These are phyloP conservation scores for Erythrophleum ivorense DNA, from an alignment of 331 rosid species.

Conservation along the genomic window DNA sequence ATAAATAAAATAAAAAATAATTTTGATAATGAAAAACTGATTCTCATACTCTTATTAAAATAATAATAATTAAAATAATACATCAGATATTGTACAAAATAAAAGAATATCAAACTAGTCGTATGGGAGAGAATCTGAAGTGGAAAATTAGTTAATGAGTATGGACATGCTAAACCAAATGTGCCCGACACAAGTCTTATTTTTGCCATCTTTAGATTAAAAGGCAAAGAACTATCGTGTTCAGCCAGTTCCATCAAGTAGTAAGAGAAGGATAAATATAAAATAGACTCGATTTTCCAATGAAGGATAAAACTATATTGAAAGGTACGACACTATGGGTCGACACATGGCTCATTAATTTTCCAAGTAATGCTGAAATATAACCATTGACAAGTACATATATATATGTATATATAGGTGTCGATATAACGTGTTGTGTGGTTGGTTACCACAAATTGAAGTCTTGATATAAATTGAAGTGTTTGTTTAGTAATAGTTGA, in stretches of 20 bases:
- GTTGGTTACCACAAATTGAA: neutral
- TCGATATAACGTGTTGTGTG: neutral
- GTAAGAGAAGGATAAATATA: neutral
- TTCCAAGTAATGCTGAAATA: neutral
- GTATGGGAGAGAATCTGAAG: neutral
- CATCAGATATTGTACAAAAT: too few species aligned
- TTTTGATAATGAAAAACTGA: too few species aligned
- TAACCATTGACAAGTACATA: neutral
- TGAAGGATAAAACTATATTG: neutral
- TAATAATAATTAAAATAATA: too few species aligned
- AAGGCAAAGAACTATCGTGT: neutral
- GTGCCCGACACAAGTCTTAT: neutral
- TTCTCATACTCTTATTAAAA: too few species aligned
- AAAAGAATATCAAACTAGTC: too few species aligned
- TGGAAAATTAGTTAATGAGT: neutral
- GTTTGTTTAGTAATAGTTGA: neutral
- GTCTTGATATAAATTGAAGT: neutral
- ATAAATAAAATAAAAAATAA: too few species aligned
- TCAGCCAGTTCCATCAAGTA: neutral
- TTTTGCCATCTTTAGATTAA: neutral
- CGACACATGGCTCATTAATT: too few species aligned
- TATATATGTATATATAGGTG: too few species aligned
- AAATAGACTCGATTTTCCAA: neutral
- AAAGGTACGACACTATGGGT: neutral
- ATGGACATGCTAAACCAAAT: neutral